Percentiles rank a stretch among this genome's conserved stretches.
Conservation (phyloP, 306 rosid species). For the Hylodesmum podocarpum region DNA sequence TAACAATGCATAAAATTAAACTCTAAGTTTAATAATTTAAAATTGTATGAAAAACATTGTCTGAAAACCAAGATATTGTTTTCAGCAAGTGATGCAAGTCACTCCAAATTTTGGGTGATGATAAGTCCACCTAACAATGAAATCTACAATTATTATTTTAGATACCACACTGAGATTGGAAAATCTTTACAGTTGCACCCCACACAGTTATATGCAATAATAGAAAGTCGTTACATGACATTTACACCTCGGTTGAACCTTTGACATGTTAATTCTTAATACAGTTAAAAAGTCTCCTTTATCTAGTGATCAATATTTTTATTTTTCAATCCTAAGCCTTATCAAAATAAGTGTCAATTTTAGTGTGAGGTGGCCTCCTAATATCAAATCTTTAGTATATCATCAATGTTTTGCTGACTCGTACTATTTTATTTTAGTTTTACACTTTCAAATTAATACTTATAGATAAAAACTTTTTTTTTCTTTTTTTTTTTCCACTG, state of each 20-base stretch:
- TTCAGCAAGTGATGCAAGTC: slow-evolving; percentile 7
- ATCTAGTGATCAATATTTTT: background rate
- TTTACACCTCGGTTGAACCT: background rate
- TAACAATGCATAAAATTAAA: background rate
- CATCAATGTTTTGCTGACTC: background rate
- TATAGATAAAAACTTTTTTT: background rate
- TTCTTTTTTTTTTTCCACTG: background rate
- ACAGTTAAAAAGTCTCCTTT: background rate
- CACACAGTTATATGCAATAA: background rate
- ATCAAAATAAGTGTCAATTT: background rate
- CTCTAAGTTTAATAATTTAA: background rate
- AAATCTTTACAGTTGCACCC: slow-evolving; percentile 1
- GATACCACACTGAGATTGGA: slow-evolving; percentile 9
- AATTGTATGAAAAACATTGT: background rate
- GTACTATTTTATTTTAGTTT: background rate
- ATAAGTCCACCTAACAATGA: slow-evolving; percentile 24
- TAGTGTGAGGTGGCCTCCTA: background rate
- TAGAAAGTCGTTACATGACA: slow-evolving; percentile 3
- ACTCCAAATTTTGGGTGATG: background rate
- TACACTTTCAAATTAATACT: background rate
- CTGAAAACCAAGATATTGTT: background rate
- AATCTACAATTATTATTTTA: background rate
- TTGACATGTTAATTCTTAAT: background rate
- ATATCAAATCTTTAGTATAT: background rate
- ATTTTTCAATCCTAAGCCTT: background rate